Conservation (phyloP, 805 yeast species). For the Kodamaea sagamina region DNA sequence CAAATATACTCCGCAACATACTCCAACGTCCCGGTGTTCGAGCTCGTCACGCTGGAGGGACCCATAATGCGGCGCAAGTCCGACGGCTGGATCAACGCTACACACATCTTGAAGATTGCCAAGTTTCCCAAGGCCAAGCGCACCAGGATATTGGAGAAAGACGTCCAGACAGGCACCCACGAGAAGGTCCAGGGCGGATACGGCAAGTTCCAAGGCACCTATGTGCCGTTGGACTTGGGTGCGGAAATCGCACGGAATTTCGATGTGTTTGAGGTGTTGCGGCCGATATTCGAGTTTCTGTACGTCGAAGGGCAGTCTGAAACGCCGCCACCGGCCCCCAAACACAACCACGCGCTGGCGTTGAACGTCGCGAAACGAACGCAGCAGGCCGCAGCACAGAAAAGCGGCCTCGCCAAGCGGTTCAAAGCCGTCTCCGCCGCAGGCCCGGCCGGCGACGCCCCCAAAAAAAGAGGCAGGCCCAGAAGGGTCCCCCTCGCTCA, state of each 20-base stretch:
- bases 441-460: conserved; percentile 15
- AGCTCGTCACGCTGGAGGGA: conserved; percentile 66
- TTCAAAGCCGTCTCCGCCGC: conserved; percentile 12
- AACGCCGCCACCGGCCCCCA: conserved; percentile 50
- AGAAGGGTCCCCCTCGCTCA: conserved; percentile 30
- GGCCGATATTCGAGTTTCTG: conserved; percentile 29
- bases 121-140: conserved; percentile 66
- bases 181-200: conserved; percentile 76
- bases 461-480: conserved; percentile 41
- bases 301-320: conserved; percentile 42
- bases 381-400: conserved; percentile 17
- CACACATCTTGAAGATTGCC: conserved; percentile 69
- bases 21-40: conserved; percentile 70
- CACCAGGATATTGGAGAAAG: conserved; percentile 63
- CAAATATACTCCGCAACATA: conserved; percentile 69
- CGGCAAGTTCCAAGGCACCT: conserved; percentile 62
- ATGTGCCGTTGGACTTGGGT: conserved; percentile 45
- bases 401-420: conserved; percentile 12
- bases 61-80: conserved; percentile 67
- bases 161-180: conserved; percentile 61
- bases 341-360: conserved; percentile 49
- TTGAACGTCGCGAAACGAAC: conserved; percentile 38
- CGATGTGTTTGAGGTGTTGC: conserved; percentile 52
- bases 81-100: conserved; percentile 71
- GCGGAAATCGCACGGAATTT: conserved; percentile 41